Conservation (phyloP, 352 stramenopile species). For the Globisporangium cylindrosporum region DNA sequence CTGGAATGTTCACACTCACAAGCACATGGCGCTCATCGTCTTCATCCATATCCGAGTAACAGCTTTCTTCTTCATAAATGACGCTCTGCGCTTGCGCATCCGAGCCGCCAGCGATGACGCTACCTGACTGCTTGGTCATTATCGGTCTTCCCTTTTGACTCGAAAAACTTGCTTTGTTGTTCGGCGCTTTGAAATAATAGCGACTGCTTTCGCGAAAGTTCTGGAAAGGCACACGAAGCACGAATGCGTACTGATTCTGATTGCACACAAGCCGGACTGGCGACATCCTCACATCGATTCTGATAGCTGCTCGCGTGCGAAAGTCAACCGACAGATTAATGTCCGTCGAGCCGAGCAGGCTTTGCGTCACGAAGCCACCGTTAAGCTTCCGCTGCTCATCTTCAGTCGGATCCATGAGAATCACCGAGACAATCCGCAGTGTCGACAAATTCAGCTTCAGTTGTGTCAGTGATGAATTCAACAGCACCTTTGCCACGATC, state of each 20-base stretch:
- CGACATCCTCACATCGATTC: slow-evolving; percentile 48
- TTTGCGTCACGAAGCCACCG: slow-evolving; percentile 60
- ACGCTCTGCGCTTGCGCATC: slow-evolving; percentile 17
- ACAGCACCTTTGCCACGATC: slow-evolving; percentile 78
- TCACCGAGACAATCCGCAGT: slow-evolving; percentile 72
- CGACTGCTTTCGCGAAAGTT: slow-evolving; percentile 70
- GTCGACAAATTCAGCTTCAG: slow-evolving; percentile 61
- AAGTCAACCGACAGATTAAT: slow-evolving; percentile 61
- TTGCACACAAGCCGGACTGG: slow-evolving; percentile 80
- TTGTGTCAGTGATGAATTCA: slow-evolving; percentile 79
- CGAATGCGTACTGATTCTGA: slow-evolving; percentile 79
- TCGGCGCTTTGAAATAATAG: slow-evolving; percentile 28
- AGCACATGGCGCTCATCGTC: slow-evolving; percentile 57
- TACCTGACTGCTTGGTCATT: slow-evolving; percentile 12
- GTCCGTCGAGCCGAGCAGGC: slow-evolving; percentile 67
- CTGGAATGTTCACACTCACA: slow-evolving; percentile 55
- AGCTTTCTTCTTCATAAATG: slow-evolving; percentile 26
- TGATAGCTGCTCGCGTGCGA: slow-evolving; percentile 49
- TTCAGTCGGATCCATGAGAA: slow-evolving; percentile 52
- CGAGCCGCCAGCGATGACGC: slow-evolving; percentile 8
- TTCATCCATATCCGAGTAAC: slow-evolving; percentile 26
- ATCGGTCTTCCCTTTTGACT: not conserved
- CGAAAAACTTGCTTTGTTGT: slow-evolving; percentile 5
- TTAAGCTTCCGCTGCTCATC: slow-evolving; percentile 25
- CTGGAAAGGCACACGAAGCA: slow-evolving; percentile 69